Evolutionary conservation across 2,329 filamentous ascomycete genomes (phyloP).

Genomic region (Xylaria polymorpha): DNA sequence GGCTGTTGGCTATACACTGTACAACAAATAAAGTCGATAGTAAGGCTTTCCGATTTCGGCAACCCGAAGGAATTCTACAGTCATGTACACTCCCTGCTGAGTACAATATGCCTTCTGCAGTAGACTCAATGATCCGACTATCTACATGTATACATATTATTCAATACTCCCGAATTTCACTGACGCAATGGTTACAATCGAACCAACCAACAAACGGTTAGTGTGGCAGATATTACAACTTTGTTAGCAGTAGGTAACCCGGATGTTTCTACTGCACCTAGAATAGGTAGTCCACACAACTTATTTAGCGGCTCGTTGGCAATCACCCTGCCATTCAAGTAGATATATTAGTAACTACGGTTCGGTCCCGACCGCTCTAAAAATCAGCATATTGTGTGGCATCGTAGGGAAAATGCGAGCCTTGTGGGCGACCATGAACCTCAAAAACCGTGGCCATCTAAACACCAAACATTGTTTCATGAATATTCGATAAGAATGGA

Average conservation of each 20-base stretch:
- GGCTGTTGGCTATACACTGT: slow-evolving; percentile 4
- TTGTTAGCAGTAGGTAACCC: slow-evolving; percentile 13
- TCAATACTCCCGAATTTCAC: slow-evolving; percentile 6
- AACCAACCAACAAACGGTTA: slow-evolving; percentile 10
- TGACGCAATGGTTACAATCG: slow-evolving; percentile 20
- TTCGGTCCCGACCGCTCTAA: slow-evolving; percentile 15
- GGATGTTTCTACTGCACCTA: background rate
- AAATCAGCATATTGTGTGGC: background rate
- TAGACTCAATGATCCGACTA: background rate
- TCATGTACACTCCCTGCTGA: slow-evolving; percentile 5
- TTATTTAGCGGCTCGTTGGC: slow-evolving; percentile 10
- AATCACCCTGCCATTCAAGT: background rate
- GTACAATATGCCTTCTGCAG: slow-evolving; percentile 14
- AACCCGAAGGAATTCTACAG: slow-evolving; percentile 23
- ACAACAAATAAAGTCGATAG: slow-evolving; percentile 12
- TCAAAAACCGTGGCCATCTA: background rate
- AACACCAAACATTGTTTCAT: background rate
- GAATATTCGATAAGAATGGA: background rate
- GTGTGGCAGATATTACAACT: slow-evolving; percentile 18
- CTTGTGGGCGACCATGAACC: background rate
- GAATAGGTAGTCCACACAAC: slow-evolving; percentile 5
- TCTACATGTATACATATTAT: background rate
- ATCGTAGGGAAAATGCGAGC: slow-evolving; percentile 1
- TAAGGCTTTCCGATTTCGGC: slow-evolving; percentile 34
- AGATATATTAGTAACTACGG: slow-evolving; percentile 7